Evolutionary conservation across 352 stramenopile genomes (phyloP).

Genomic region (Phytophthora pseudosyringae): DNA sequence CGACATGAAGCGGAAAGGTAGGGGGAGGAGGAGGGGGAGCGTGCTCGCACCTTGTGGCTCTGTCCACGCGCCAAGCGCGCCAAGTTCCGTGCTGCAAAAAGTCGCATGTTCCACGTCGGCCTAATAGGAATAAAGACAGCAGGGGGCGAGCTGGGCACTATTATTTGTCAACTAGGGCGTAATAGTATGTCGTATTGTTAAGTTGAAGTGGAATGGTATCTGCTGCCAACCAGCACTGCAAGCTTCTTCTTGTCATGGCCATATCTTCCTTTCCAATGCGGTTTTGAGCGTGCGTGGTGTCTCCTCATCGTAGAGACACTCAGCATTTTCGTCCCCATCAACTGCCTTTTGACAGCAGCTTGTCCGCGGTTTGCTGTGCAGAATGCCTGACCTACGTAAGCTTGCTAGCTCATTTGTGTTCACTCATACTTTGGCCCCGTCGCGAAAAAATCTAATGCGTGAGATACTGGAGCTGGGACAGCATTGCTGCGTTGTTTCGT

Average conservation of each 20-base stretch:
- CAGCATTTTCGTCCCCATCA: too few species aligned
- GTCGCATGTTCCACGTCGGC: slow-evolving; percentile 32
- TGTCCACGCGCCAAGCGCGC: slow-evolving; percentile 33
- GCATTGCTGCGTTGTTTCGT: slow-evolving; percentile 6
- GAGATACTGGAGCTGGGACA: not conserved
- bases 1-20: not conserved
- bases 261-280: too few species aligned
- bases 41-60: slow-evolving; percentile 39
- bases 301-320: too few species aligned
- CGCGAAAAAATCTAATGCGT: not conserved
- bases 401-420: not conserved
- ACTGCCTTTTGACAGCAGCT: not conserved
- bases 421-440: not conserved
- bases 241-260: too few species aligned
- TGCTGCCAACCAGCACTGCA: too few species aligned
- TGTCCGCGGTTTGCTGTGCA: not conserved
- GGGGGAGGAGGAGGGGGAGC: not conserved
- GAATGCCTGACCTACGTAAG: not conserved
- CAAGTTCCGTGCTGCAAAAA: slow-evolving; percentile 38
- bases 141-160: too few species aligned
- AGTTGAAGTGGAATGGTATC: not conserved
- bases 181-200: not conserved
- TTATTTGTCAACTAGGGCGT: not conserved
- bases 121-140: not conserved
- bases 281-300: too few species aligned